Percentiles rank a stretch among this genome's conserved stretches.
Conservation (phyloP, 2,329 filamentous ascomycete species). For the Colletotrichum horii region DNA sequence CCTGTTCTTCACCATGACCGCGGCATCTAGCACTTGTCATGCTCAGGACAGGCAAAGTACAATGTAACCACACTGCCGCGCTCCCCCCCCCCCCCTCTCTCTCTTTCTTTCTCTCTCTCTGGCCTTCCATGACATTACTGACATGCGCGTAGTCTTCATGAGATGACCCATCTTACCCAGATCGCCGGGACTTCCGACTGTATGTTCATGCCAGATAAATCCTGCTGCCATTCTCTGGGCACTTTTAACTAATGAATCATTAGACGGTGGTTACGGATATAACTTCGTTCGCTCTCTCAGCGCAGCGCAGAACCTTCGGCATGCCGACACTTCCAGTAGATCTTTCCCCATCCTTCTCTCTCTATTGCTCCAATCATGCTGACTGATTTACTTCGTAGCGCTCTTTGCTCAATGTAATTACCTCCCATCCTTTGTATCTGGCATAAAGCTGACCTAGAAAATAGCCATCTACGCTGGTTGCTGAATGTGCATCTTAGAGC, state of each 20-base stretch:
- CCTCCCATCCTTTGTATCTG: no score
- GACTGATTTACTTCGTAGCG: not conserved
- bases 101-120: no score
- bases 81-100: no score
- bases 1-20: constrained; percentile 8
- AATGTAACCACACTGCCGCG: no score
- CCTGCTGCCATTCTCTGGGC: not conserved
- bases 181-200: constrained; percentile 62
- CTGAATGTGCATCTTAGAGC: constrained; percentile 26
- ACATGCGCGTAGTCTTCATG: constrained; percentile 52
- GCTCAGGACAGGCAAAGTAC: constrained; percentile 59
- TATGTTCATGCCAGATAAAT: not conserved
- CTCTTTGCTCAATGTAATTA: constrained; percentile 35
- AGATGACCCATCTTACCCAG: constrained; percentile 65
- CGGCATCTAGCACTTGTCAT: not conserved
- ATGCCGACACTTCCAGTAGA: constrained; percentile 56
- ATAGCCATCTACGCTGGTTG: constrained; percentile 41
- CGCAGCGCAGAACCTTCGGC: constrained; percentile 56
- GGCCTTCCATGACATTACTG: no score
- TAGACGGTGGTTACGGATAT: constrained; percentile 47
- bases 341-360: not conserved
- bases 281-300: constrained; percentile 55
- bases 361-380: not conserved
- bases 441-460: not conserved
- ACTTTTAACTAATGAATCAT: constrained; percentile 29